Base-by-base conservation (phyloP, 164 flowering plant genomes). In the Aristolochia californica region DNA sequence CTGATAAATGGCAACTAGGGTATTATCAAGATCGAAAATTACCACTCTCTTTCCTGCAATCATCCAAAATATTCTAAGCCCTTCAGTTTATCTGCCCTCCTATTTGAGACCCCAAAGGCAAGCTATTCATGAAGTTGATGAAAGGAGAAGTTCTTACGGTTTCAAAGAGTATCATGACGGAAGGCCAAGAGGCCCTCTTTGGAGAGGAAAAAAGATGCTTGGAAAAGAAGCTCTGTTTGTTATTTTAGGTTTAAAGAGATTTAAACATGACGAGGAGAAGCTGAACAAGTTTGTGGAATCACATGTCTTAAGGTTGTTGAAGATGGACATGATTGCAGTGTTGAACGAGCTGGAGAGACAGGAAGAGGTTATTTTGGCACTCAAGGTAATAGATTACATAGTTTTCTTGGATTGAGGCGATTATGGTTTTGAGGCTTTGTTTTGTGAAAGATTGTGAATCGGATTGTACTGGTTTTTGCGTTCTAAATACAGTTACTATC, bases 151-250 rank as follows among this genome's bases (percentile, higher is more conserved):
- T 34, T 1, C 20, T 12, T 54, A 18, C 2, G 40, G 55, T 54
- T 62, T 56, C 15, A 57, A 60, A 53, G 24, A 61, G 44, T 52
- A 73, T 64, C 93, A 83, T 48, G 96, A 91, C 43, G 96, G 98
- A 49, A 84, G 98, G 67, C 98, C 95, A 0, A 84, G 96, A 70
- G 96, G 98, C 2, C 77, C 95, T 0, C 79, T 88, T 14, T 88
- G 96, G 98, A 83, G 84, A 59, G 91, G 95, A 14, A 86, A 84
- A 78, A 91, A 88, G 61, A 57, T 77, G 64, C 78, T 91, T 14
- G 93, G 95, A 0, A 91, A 88, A 71, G 96, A 91, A 67, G 96
- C 98, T 8, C 62, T 91, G 8, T 86, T 82, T 59, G 93, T 79
- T 49, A 78, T 91, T 27, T 21, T 59, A 61, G 95, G 93, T 10